These are phyloP conservation scores for Secale cereale DNA, from an alignment of 176 grass and related monocot genomes.

Conservation along the genomic window DNA sequence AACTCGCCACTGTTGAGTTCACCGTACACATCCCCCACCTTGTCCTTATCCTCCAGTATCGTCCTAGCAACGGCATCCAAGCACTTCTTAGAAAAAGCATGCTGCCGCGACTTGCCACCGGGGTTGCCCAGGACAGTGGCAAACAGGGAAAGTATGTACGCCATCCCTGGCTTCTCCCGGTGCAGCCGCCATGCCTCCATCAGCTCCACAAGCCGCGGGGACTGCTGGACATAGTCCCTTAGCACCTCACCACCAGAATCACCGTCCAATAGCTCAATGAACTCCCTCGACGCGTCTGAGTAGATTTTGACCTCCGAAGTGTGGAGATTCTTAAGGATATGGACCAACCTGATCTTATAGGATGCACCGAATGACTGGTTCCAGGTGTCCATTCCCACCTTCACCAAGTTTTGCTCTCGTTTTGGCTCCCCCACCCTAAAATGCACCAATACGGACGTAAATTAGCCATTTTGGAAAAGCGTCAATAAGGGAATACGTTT, in stretches of 20 bases:
- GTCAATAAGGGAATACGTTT: no score
- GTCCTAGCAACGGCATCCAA: constrained; percentile 55
- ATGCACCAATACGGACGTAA: no score
- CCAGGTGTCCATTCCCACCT: constrained; percentile 39
- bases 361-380: constrained; percentile 30
- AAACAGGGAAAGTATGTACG: no score
- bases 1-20: constrained; percentile 62
- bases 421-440: not conserved
- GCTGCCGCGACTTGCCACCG: not conserved
- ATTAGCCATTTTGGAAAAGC: no score
- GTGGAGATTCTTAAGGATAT: constrained; percentile 77
- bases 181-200: no score
- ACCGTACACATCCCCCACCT: constrained; percentile 54
- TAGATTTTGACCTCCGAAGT: constrained; percentile 90
- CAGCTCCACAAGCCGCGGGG: no score
- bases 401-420: constrained; percentile 14
- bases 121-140: no score
- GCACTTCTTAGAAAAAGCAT: constrained; percentile 44
- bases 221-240: constrained; percentile 42
- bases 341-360: constrained; percentile 51
- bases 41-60: constrained; percentile 57
- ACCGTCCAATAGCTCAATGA: constrained; percentile 48
- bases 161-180: no score
- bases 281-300: constrained; percentile 64
- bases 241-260: constrained; percentile 46